Evolutionary conservation across 768 basidiomycete species (phyloP), one percentile per base, ranked within the genome.

Genomic region (Rickenella mellea): DNA sequence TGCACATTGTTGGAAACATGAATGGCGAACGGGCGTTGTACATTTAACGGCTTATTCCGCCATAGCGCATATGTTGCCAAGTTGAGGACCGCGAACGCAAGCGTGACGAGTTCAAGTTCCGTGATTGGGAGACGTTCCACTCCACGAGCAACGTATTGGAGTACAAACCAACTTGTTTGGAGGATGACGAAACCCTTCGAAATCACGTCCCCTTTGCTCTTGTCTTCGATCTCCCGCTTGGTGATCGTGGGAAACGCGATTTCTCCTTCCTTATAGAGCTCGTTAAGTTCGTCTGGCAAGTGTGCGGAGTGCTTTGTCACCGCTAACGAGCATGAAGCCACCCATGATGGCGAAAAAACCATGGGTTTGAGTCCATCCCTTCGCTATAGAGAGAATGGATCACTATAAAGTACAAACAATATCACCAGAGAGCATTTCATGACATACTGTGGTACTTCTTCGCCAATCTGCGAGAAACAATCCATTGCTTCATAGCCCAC

Each of bases 11-110:
- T n/a, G n/a, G n/a, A n/a, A n/a, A n/a, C n/a, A n/a, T n/a, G n/a
- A n/a, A n/a, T n/a, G n/a, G n/a, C n/a, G n/a, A n/a, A n/a, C 2
- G 51, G 57, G 6, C 44, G 44, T 8, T 46, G 48, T 0, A 67
- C 58, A 41, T 62, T 58, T 8, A 60, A 51, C 2, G 66, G 68
- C 48, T 70, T 70, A 21, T 56, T 27, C 65, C 61, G 66, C 67
- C 68, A 68, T 1, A 62, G 36, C 1, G 40, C 26, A 44, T 64
- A 67, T 10, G 52, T 58, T 7, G 55, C 43, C 9, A 55, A 46
- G 25, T 58, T 65, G 21, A 66, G 46, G 3, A 54, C 29, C 3
- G 56, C 58, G 36, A 61, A 63, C 0, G 58, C 63, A 21, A 66
- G 22, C 1, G 67, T 69, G 5, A 57, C 47, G 11, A 66, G 26